Conservation (phyloP, 2,329 filamentous ascomycete genomes). For the Aspergillus jensenii region DNA sequence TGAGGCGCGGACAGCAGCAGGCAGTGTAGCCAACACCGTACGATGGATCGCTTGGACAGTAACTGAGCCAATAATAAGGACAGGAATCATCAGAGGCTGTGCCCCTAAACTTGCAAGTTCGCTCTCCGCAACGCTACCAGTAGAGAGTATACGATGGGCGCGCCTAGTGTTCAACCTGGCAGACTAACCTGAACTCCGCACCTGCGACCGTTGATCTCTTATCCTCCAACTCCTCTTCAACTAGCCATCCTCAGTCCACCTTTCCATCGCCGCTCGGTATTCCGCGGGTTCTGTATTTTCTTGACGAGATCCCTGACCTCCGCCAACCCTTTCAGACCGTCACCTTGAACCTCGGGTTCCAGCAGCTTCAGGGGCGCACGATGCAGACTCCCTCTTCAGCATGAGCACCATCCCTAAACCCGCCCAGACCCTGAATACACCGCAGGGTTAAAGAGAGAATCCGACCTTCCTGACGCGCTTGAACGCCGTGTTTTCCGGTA, state of each 20-base stretch:
- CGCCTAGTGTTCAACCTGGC: not conserved
- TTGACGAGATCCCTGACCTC: not conserved
- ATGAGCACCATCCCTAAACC: slow-evolving; percentile 15
- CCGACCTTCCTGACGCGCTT: not conserved
- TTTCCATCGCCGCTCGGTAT: not conserved
- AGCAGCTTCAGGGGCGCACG: slow-evolving; percentile 7
- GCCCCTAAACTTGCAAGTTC: not conserved
- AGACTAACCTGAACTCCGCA: slow-evolving; percentile 7
- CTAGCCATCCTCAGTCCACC: not conserved
- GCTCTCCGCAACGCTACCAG: slow-evolving; percentile 1
- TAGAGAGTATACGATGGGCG: not conserved
- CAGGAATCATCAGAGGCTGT: not conserved
- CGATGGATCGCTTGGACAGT: not conserved
- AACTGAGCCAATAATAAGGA: not conserved
- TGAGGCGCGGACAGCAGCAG: not conserved
- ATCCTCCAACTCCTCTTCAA: not conserved
- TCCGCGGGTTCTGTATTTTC: not conserved
- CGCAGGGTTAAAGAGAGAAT: not conserved
- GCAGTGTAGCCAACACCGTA: not conserved
- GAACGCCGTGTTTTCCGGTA: not conserved
- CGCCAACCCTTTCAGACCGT: not conserved
- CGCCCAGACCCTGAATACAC: not conserved
- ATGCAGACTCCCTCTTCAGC: slow-evolving; percentile 17
- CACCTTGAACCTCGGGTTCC: not conserved
- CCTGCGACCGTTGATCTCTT: slow-evolving; percentile 12